phyloP scores from a whole-genome alignment of 257 asterid genomes.

The Solanum paucissectum region DNA sequence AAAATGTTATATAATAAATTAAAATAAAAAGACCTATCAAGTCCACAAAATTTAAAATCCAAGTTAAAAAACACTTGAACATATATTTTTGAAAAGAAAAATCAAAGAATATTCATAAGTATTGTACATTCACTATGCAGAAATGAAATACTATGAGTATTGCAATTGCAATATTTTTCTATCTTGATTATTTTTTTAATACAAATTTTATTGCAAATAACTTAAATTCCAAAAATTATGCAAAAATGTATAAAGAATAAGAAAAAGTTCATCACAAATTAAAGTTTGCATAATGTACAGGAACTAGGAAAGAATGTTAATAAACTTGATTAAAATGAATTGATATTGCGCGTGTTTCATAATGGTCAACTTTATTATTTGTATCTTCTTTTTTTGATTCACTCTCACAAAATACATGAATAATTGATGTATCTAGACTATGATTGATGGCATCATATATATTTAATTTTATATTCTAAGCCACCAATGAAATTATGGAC shows the following conservation, averaged over 20 bases:
- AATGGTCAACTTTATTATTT: neutral
- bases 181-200: neutral
- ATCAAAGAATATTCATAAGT: too few relatives aligned
- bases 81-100: too few relatives aligned
- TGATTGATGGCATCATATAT: neutral
- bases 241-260: too few relatives aligned
- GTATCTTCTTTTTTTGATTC: neutral
- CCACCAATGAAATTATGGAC: neutral
- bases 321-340: too few relatives aligned
- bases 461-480: neutral
- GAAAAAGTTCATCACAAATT: neutral
- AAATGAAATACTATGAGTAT: neutral
- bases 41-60: neutral
- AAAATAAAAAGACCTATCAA: neutral
- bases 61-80: neutral
- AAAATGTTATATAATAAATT: neutral
- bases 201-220: neutral
- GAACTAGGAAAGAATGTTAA: too few relatives aligned
- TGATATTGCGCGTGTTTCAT: neutral
- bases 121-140: neutral
- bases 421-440: neutral
- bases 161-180: neutral
- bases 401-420: neutral
- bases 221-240: neutral
- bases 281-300: too few relatives aligned